These are phyloP conservation scores for Rutstroemia sp. DNA, from an alignment of 2,329 filamentous ascomycete genomes.

Conservation along the genomic window DNA sequence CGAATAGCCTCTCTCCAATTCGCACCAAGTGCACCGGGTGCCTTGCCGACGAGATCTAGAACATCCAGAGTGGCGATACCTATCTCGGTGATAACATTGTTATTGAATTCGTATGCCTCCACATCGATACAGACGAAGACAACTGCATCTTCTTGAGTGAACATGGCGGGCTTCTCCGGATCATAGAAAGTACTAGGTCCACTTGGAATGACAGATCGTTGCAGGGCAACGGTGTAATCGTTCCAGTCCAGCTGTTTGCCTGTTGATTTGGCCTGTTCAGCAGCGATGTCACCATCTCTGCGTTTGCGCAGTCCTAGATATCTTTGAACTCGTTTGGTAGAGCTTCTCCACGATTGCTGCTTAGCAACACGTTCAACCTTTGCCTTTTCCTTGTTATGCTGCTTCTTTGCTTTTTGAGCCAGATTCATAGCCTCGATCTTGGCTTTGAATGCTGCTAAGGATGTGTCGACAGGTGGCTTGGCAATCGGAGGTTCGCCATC, in stretches of 20 bases:
- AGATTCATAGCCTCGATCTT: constrained; percentile 47
- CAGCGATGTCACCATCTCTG: not conserved
- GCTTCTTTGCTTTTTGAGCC: constrained; percentile 39
- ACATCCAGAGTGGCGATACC: constrained; percentile 80
- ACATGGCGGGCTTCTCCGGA: constrained; percentile 37
- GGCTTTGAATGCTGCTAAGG: constrained; percentile 42
- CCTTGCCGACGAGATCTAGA: constrained; percentile 39
- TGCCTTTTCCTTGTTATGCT: constrained; percentile 40
- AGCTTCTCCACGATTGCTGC: constrained; percentile 44
- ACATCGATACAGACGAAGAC: constrained; percentile 76
- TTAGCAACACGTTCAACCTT: constrained; percentile 39
- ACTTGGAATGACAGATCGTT: constrained; percentile 22
- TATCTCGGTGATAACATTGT: constrained; percentile 70
- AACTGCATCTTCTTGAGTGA: constrained; percentile 43
- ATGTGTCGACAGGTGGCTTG: constrained; percentile 28
- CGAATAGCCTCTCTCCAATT: constrained; percentile 63
- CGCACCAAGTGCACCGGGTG: constrained; percentile 53
- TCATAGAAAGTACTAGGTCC: constrained; percentile 32
- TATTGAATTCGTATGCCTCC: constrained; percentile 67
- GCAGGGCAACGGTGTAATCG: constrained; percentile 21
- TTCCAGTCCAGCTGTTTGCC: constrained; percentile 21
- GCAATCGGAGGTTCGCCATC: constrained; percentile 22
- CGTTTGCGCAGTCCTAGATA: constrained; percentile 61
- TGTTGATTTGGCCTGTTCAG: not conserved
- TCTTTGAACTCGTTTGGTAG: constrained; percentile 57